Percentiles rank a stretch among this genome's conserved stretches.
These are phyloP conservation scores for Colletotrichum lini DNA, from an alignment of 2,329 filamentous ascomycete genomes.

Conservation along the genomic window DNA sequence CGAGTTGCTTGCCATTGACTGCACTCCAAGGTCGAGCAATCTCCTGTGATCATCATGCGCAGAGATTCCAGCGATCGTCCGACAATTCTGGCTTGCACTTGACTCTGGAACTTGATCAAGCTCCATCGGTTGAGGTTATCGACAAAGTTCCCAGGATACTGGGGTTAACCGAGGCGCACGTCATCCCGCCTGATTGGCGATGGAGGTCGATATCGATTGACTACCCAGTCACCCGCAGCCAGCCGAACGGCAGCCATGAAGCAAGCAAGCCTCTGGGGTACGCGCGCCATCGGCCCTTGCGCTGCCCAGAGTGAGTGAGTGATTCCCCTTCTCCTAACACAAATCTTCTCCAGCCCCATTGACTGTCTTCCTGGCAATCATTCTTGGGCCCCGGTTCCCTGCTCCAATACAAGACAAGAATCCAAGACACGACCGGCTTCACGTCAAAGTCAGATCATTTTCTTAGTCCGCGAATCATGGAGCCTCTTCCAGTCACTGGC, in stretches of 20 bases:
- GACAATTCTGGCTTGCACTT: conserved; percentile 31
- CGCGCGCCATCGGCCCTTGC: conserved; percentile 31
- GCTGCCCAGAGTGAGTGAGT: conserved; percentile 4
- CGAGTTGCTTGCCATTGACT: conserved; percentile 11
- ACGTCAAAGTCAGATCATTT: conserved; percentile 27
- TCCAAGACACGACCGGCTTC: conserved; percentile 32
- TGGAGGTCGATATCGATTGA: conserved; percentile 33
- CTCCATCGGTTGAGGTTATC: conserved; percentile 35
- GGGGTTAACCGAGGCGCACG: conserved; percentile 41
- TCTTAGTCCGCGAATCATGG: neutral
- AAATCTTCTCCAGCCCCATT: conserved; percentile 28
- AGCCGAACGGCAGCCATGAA: conserved; percentile 26
- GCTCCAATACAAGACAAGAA: conserved; percentile 29
- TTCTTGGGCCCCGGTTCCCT: conserved; percentile 23
- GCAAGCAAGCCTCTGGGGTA: conserved; percentile 23
- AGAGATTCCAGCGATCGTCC: conserved; percentile 37
- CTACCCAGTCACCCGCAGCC: conserved; percentile 37
- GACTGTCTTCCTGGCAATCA: conserved; percentile 18
- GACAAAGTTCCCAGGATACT: conserved; percentile 39
- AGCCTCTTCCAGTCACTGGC: conserved; percentile 2
- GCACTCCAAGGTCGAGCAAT: conserved; percentile 30
- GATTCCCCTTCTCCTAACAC: conserved; percentile 9
- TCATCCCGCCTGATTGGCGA: conserved; percentile 40
- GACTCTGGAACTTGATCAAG: neutral
- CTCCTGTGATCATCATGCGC: conserved; percentile 11